phyloP scores from a whole-genome alignment of 2,329 filamentous ascomycete genomes.

The Lasiodiplodia sp. region DNA sequence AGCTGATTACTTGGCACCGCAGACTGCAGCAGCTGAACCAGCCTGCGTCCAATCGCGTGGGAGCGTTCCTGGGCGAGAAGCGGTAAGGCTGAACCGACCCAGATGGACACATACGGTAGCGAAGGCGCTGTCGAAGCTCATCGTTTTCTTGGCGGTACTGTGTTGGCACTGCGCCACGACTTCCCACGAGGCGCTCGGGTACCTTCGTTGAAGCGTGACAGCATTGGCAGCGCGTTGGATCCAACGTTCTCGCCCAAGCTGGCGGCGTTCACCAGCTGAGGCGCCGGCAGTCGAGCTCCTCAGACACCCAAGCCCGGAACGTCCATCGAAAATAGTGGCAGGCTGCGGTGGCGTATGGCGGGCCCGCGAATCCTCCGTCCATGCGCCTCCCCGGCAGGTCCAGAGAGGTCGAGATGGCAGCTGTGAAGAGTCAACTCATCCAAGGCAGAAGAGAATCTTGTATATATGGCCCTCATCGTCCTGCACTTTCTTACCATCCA shows the following conservation, averaged over 20 bases:
- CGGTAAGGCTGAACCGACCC: background rate
- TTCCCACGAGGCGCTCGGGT: background rate
- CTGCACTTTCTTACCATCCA: background rate
- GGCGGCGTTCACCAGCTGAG: background rate
- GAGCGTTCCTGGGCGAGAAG: background rate
- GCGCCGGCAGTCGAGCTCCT: no score
- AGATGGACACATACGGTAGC: background rate
- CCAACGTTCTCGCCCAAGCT: background rate
- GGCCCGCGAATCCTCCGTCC: background rate
- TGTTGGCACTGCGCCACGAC: background rate
- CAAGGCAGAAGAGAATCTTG: background rate
- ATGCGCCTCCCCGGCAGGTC: background rate
- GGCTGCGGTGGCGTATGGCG: background rate
- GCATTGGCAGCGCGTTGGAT: background rate
- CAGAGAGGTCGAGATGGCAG: background rate
- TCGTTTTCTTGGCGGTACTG: background rate
- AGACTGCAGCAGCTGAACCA: background rate
- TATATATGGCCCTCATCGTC: background rate
- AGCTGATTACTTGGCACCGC: background rate
- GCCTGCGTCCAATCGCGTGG: background rate
- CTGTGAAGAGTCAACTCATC: background rate
- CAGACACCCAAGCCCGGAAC: no score
- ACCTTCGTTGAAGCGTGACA: background rate
- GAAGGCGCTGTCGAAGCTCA: background rate
- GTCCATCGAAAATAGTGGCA: background rate